Evolutionary conservation across 257 asterid genomes (phyloP).

Genomic region (Ilex aquifolium): DNA sequence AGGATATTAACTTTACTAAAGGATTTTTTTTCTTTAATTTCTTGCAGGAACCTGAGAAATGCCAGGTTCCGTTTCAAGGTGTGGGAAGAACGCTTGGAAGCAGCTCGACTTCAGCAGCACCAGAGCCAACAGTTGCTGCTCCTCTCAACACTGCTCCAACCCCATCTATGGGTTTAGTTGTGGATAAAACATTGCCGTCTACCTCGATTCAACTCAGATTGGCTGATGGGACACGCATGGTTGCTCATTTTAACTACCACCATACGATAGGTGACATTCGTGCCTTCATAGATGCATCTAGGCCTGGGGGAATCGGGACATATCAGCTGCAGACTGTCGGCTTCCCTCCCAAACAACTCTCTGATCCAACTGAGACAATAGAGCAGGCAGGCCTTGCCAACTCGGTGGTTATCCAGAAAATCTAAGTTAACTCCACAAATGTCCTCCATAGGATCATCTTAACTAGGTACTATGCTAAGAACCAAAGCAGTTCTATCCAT

Average conservation of each 20-base stretch:
- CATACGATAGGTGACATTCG: constrained; percentile 70
- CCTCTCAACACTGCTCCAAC: constrained; percentile 45
- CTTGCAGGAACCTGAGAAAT: constrained; percentile 67
- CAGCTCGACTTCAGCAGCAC: constrained; percentile 35
- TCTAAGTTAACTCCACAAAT: constrained; percentile 14
- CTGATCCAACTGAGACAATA: constrained; percentile 70
- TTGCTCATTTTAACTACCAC: constrained; percentile 78
- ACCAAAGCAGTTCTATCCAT: neutral
- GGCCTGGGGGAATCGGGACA: constrained; percentile 54
- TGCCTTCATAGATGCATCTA: constrained; percentile 70
- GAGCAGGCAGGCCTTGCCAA: constrained; percentile 83
- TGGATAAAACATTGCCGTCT: constrained; percentile 68
- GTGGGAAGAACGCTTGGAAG: constrained; percentile 87
- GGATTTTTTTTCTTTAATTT: neutral
- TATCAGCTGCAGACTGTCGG: constrained; percentile 81
- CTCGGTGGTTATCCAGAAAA: constrained; percentile 85
- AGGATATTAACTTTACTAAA: no score
- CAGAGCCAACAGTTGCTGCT: constrained; percentile 29
- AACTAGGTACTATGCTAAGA: neutral
- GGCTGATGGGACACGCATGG: constrained; percentile 96
- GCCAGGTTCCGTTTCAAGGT: constrained; percentile 57
- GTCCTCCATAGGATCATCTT: neutral
- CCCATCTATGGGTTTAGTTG: constrained; percentile 49
- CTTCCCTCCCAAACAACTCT: constrained; percentile 79
- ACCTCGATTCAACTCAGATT: constrained; percentile 90